Conservation (phyloP, 345 rosid species). For the Angophora floribunda region DNA sequence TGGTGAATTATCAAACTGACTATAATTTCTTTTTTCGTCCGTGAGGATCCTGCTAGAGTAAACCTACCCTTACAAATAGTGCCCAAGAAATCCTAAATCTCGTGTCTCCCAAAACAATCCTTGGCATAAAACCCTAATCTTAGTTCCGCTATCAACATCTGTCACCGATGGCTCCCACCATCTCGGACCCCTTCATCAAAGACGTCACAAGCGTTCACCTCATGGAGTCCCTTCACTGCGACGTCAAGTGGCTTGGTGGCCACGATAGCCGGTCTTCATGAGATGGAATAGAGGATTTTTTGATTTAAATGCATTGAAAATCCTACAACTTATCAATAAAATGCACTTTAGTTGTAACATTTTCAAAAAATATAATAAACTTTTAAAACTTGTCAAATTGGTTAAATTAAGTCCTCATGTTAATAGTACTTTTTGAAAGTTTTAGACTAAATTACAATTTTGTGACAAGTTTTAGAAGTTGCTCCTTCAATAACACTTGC, state of each 20-base stretch:
- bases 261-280: background rate
- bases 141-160: background rate
- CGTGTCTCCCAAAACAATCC: background rate
- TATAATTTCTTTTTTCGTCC: background rate
- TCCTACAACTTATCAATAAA: no score
- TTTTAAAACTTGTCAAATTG: no score
- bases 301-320: no score
- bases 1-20: background rate
- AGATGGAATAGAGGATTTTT: background rate
- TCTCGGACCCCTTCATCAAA: background rate
- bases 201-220: background rate
- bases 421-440: no score
- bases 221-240: background rate
- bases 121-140: background rate
- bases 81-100: background rate
- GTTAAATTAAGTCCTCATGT: no score
- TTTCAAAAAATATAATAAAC: no score
- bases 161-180: background rate
- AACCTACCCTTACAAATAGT: background rate
- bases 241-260: background rate
- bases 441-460: no score
- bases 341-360: no score
- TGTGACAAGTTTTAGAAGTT: no score
- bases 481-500: no score
- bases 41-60: background rate